Base-by-base conservation (phyloP, 495 filamentous ascomycete species). In the Barbatosphaeria neglecta region DNA sequence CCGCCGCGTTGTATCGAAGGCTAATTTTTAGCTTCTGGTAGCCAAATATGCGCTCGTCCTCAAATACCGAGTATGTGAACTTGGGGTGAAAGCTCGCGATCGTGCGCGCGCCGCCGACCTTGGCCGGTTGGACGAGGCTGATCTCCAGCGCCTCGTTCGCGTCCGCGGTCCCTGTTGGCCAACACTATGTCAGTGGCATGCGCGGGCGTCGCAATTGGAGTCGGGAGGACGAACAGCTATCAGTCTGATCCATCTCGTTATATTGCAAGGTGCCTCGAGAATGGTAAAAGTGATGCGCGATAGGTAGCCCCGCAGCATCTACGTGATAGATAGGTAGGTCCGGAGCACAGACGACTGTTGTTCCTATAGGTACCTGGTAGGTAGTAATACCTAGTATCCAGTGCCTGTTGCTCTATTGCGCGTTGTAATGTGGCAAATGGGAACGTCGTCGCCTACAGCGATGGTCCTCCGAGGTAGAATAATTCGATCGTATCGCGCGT, bases 21-120 rank as follows among this genome's bases (percentile, higher is more conserved):
- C 81, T 72, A 50, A 97, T 80, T 41, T 79, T 75, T 45, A 95
- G 69, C 22, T 77, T 76, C 52, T 84, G 79, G 65, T 97, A 95
- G 19, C 92, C 92, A 52, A 95, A 90, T 43, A 99, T 90, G 15
- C 68, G 70, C 66, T 99, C 88, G 0, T 87, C 81, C 15, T 96
- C 90, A 56, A 96, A 97, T 46, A 99, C 84, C 0, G 84, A 68
- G 61, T 95, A 95, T 17, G 89, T 95, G 62, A 90, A 92, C 54
- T 75, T 76, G 2, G 92, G 92, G 47, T 86, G 74, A 65, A 97
- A 96, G 45, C 70, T 74, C 17, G 73, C 69, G 24, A 84, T 55
- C 4, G 74, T 77, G 54, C 77, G 76, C 17, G 76, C 68, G 47
- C 72, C 74, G 28, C 69, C 58, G 6, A 72, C 60, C n/a, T n/a